A percentile compares a stretch with the other conserved stretches of the same genome.
These are phyloP conservation scores for Torrubiellomyces zombiae DNA, from an alignment of 2,329 filamentous ascomycete species.

Conservation along the genomic window DNA sequence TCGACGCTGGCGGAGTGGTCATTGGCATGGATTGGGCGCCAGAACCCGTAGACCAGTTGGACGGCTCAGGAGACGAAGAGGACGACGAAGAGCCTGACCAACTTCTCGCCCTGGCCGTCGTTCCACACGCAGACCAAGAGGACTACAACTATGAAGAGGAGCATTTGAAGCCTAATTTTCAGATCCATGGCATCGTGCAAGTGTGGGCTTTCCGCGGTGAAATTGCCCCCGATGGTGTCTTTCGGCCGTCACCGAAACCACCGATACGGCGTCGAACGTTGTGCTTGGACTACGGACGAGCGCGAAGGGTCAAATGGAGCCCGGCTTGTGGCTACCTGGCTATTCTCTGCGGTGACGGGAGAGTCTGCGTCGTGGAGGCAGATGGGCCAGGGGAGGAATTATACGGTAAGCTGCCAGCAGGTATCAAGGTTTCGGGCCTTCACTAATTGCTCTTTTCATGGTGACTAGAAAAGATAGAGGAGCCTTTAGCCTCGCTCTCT, in stretches of 20 bases:
- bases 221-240: constrained; percentile 12
- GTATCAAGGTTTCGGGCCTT: too few relatives aligned
- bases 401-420: constrained; percentile 26
- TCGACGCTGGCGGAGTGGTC: constrained; percentile 37
- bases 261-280: constrained; percentile 26
- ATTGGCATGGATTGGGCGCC: constrained; percentile 37
- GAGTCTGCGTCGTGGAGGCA: constrained; percentile 27
- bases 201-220: constrained; percentile 30
- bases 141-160: constrained; percentile 21
- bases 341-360: constrained; percentile 33
- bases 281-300: constrained; percentile 34
- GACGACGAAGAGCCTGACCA: too few relatives aligned
- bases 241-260: constrained; percentile 15
- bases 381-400: constrained; percentile 10
- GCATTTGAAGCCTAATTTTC: constrained; percentile 18
- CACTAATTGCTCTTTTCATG: constrained; percentile 8
- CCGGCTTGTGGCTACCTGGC: constrained; percentile 30
- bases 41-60: too few relatives aligned
- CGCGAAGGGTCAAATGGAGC: constrained; percentile 35
- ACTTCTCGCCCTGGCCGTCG: constrained; percentile 32
- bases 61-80: too few relatives aligned
- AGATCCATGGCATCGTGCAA: constrained; percentile 31
- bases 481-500: constrained; percentile 26
- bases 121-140: constrained; percentile 33
- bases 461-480: constrained; percentile 24